phyloP scores from a whole-genome alignment of 306 rosid species.

The Argentina anserina region DNA sequence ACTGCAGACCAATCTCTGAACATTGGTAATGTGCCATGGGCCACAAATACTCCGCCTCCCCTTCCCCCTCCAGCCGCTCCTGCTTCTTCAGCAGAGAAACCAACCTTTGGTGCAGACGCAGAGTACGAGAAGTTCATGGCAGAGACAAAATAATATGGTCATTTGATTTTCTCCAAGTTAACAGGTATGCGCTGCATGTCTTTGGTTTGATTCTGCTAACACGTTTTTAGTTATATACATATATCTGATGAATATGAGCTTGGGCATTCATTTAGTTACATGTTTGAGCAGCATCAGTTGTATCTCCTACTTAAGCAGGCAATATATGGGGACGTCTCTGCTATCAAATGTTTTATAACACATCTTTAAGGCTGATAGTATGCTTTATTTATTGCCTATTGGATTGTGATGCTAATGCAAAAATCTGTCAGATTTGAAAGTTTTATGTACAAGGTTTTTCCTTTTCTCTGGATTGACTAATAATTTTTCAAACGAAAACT shows the following conservation, averaged over 20 bases:
- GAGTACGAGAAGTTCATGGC: conserved; percentile 98
- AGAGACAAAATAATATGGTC: conserved; percentile 74
- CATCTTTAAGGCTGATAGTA: too few relatives aligned
- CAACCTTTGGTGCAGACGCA: conserved; percentile 69
- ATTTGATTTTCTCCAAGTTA: conserved; percentile 12
- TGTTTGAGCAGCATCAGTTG: background rate
- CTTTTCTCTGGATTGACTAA: background rate
- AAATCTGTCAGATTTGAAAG: background rate
- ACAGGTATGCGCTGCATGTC: conserved; percentile 41
- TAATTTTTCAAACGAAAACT: background rate
- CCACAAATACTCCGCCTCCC: conserved; percentile 51
- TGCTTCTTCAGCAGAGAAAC: conserved; percentile 58
- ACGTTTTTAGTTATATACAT: too few relatives aligned
- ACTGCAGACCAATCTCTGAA: conserved; percentile 52
- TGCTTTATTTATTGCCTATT: background rate
- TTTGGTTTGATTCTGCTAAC: conserved; percentile 6
- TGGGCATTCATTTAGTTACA: too few relatives aligned
- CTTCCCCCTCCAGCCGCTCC: conserved; percentile 68
- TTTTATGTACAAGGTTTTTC: background rate
- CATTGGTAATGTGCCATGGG: conserved; percentile 70
- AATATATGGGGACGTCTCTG: background rate
- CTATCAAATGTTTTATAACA: background rate
- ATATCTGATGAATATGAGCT: too few relatives aligned
- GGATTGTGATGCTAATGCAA: background rate
- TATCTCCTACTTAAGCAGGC: background rate